Percentiles rank a stretch among this genome's conserved stretches.
These are phyloP conservation scores for Rhizopus arrhizus DNA, from an alignment of 371 early-diverging fungal species.

Conservation along the genomic window DNA sequence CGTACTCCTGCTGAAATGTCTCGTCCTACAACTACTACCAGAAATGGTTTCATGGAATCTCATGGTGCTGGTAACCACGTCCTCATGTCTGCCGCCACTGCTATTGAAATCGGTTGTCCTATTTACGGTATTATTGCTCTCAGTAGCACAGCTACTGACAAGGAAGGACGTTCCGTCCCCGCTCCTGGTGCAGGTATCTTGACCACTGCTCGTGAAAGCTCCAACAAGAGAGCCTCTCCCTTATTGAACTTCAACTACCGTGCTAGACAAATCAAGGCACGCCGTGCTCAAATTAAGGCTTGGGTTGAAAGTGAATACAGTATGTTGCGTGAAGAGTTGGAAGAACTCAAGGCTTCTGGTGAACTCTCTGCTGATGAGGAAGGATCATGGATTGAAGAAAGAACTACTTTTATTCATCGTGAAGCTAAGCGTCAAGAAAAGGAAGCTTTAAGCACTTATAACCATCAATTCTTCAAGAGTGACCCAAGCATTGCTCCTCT, in stretches of 20 bases:
- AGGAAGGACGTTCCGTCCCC: constrained; percentile 94
- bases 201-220: constrained; percentile 88
- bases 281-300: constrained; percentile 79
- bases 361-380: constrained; percentile 68
- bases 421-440: constrained; percentile 87
- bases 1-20: constrained; percentile 91
- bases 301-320: constrained; percentile 89
- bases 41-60: constrained; percentile 94
- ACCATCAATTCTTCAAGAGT: constrained; percentile 85
- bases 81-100: constrained; percentile 88
- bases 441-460: constrained; percentile 82
- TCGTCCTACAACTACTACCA: constrained; percentile 89
- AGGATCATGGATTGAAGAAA: constrained; percentile 67
- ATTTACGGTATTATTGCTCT: constrained; percentile 92
- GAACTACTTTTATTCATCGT: constrained; percentile 81
- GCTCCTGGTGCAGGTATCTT: constrained; percentile 96
- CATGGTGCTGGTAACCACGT: constrained; percentile 92
- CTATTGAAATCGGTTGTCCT: constrained; percentile 94
- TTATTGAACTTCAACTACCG: constrained; percentile 91
- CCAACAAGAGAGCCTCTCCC: constrained; percentile 69
- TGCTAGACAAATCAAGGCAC: constrained; percentile 78
- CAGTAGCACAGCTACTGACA: constrained; percentile 94
- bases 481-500: constrained; percentile 88
- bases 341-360: constrained; percentile 67
- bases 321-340: constrained; percentile 72